Evolutionary conservation across 2,329 filamentous ascomycete species (phyloP).

Genomic region (Aspergillus aculeatinus): DNA sequence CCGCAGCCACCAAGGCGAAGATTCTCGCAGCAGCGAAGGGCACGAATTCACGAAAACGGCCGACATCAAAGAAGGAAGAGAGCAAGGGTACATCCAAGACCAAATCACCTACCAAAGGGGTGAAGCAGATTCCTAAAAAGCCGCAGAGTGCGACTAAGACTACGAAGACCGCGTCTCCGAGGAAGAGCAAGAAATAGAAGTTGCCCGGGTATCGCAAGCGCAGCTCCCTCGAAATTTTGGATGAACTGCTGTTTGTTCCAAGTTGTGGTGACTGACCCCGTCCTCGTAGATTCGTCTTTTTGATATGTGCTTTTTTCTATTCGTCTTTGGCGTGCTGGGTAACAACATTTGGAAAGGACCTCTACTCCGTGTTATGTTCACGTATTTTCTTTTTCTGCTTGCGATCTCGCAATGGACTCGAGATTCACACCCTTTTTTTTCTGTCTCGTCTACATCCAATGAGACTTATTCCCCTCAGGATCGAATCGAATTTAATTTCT

Average conservation of each 20-base stretch:
- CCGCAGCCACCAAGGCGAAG: constrained; percentile 31
- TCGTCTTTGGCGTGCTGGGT: background rate
- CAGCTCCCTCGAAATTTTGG: no score
- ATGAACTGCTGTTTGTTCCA: no score
- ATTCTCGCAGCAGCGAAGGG: constrained; percentile 28
- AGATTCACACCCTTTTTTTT: background rate
- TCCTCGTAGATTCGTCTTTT: no score
- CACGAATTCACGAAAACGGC: constrained; percentile 15
- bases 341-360: background rate
- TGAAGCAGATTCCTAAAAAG: constrained; percentile 4
- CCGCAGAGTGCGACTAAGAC: background rate
- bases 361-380: no score
- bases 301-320: no score
- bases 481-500: background rate
- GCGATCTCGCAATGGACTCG: background rate
- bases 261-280: no score
- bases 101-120: constrained; percentile 5
- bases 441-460: background rate
- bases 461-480: background rate
- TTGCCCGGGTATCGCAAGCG: background rate
- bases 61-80: constrained; percentile 15
- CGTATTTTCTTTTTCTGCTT: background rate
- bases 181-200: background rate
- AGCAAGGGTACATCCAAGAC: constrained; percentile 11
- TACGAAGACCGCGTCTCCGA: constrained; percentile 1